Evolutionary conservation across 208 protist species (phyloP).

Genomic region (Phytomonas sp.): DNA sequence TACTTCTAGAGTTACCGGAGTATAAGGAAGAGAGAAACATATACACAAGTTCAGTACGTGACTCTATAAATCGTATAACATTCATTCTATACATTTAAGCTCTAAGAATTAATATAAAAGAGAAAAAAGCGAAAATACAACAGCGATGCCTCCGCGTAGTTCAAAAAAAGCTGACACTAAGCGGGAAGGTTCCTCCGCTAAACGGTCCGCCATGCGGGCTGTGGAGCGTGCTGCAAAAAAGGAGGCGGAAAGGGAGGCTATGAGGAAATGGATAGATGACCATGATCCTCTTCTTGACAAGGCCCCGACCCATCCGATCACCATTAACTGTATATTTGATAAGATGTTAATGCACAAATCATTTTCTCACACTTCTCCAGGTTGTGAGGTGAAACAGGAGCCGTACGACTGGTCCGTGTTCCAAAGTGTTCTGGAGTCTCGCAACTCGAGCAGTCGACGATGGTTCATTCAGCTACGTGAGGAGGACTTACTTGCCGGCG

Average conservation of each 20-base stretch:
- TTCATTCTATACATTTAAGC: not conserved
- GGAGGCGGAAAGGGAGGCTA: constrained; percentile 18
- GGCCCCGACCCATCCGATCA: constrained; percentile 24
- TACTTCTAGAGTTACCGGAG: not conserved
- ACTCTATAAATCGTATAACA: not conserved
- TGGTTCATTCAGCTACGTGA: constrained; percentile 86
- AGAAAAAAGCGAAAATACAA: not conserved
- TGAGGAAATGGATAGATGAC: constrained; percentile 40
- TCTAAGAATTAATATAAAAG: constrained; percentile 3
- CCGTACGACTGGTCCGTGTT: constrained; percentile 72
- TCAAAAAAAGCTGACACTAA: constrained; percentile 20
- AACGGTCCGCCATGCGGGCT: not conserved
- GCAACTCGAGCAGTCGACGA: constrained; percentile 47
- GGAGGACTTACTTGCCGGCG: constrained; percentile 66
- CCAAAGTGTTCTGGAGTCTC: constrained; percentile 37
- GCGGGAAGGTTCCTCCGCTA: not conserved
- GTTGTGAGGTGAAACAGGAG: constrained; percentile 11
- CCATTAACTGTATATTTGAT: constrained; percentile 38
- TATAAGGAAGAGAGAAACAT: not conserved
- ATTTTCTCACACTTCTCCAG: constrained; percentile 18
- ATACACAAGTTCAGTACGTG: not conserved
- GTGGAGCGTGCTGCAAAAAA: constrained; percentile 22
- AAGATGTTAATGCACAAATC: constrained; percentile 47
- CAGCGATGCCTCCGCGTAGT: constrained; percentile 14
- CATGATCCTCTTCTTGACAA: constrained; percentile 60